These are phyloP conservation scores for Penicillium sp. DNA, from an alignment of 2,329 filamentous ascomycete genomes.

Conservation along the genomic window DNA sequence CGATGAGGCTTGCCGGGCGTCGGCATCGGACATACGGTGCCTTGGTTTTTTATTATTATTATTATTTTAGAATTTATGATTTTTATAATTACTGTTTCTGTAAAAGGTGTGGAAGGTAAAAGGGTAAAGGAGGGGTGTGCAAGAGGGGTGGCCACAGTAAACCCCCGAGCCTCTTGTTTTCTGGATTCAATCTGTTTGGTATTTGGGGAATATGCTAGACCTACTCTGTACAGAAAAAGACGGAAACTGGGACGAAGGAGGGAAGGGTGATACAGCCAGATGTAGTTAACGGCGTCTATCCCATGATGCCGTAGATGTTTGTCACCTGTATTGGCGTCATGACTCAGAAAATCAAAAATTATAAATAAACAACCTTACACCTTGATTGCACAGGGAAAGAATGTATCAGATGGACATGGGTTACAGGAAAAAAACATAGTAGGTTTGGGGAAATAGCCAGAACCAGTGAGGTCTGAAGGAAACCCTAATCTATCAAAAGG, in stretches of 20 bases:
- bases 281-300: slow-evolving; percentile 22
- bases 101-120: neutral
- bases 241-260: slow-evolving; percentile 21
- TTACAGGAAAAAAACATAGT: slow-evolving; percentile 16
- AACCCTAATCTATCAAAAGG: slow-evolving; percentile 17
- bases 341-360: slow-evolving; percentile 15
- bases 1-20: slow-evolving; percentile 38
- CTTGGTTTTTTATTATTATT: slow-evolving; percentile 5
- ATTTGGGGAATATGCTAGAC: neutral
- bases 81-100: slow-evolving; percentile 3
- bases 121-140: slow-evolving; percentile 5
- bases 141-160: slow-evolving; percentile 21
- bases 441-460: neutral
- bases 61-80: slow-evolving; percentile 5
- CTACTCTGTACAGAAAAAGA: slow-evolving; percentile 1
- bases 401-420: slow-evolving; percentile 28
- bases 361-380: neutral
- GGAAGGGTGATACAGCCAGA: slow-evolving; percentile 30
- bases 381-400: slow-evolving; percentile 17
- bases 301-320: slow-evolving; percentile 25
- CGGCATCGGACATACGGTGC: slow-evolving; percentile 29
- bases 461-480: slow-evolving; percentile 3
- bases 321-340: slow-evolving; percentile 26
- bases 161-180: slow-evolving; percentile 19
- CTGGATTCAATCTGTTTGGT: neutral